phyloP scores from a whole-genome alignment of 371 early-diverging fungal genomes.

The Apophysomyces variabilis region DNA sequence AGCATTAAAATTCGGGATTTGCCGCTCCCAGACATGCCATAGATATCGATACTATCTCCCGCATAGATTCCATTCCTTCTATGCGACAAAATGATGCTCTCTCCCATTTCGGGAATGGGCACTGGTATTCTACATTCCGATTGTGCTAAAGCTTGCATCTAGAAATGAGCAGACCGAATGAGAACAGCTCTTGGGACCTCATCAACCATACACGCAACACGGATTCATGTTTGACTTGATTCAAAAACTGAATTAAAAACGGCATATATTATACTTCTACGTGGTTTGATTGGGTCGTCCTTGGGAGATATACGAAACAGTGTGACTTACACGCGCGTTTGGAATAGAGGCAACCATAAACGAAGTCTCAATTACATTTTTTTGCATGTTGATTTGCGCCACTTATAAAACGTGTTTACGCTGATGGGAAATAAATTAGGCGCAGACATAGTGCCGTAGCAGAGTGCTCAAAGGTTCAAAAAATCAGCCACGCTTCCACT shows the following conservation, averaged over 20 bases:
- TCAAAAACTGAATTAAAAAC: slow-evolving; percentile 19
- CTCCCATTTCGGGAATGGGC: slow-evolving; percentile 11
- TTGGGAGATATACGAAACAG: no score
- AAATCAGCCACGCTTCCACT: no score
- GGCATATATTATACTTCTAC: slow-evolving; percentile 10
- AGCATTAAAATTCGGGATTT: slow-evolving; percentile 23
- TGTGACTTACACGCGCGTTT: no score
- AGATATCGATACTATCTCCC: slow-evolving; percentile 26
- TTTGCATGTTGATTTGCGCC: no score
- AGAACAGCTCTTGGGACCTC: background rate
- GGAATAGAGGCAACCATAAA: no score
- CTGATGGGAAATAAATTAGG: no score
- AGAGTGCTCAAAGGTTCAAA: no score
- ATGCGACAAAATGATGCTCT: background rate
- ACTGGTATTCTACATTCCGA: background rate
- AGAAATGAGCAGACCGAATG: background rate
- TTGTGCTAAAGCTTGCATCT: slow-evolving; percentile 11
- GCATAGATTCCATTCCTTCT: slow-evolving; percentile 7
- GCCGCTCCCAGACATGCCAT: slow-evolving; percentile 31
- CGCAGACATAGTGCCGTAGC: no score
- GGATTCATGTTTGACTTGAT: slow-evolving; percentile 26
- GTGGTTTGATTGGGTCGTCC: background rate
- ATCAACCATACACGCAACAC: slow-evolving; percentile 16
- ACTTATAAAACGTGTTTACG: no score
- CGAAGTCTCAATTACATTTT: no score